Evolutionary conservation across 192 early-diverging fungal species (phyloP), one percentile per base, ranked within the genome.

Genomic region (Thoreauomyces humboldtii): DNA sequence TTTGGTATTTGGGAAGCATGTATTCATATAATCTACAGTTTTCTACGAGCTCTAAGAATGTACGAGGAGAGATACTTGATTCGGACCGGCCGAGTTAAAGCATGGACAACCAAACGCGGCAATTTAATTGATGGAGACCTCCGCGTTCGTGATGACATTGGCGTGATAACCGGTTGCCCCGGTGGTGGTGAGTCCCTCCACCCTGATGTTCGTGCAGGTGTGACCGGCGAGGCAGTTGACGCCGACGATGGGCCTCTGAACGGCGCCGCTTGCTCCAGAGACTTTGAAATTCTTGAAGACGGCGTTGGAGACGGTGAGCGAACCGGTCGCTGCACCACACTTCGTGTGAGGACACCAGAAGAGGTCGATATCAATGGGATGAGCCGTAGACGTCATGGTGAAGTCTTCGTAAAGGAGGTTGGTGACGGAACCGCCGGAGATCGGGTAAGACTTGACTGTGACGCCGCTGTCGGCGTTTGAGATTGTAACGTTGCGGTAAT

Each of bases 371-470:
- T n/a, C 9, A 15, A 66, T 38, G 38, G 56, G 54, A 29, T 66
- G 63, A 1, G 36, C 28, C 19, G 56, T 42, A 24, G 63, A 22
- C 11, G 33, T 28, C 15, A 66, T 17, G n/a, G 31, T 60, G 38
- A 64, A 65, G 50, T 66, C 38, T 45, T 66, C 64, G 53, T 66
- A 66, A 12, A 38, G 33, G 22, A 66, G 24, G 50, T 66, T 59
- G 6, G 24, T 21, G 33, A 66, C 37, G 50, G 63, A 66, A 22
- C 64, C 64, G 3, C 22, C 63, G 0, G 55, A 25, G 29, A 15
- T 38, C 21, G 64, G 64, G 47, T 52, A 66, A 1, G 64, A 33
- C 38, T 66, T 66, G 29, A 66, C 21, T 9, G 28, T 15, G 1
- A 43, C 38, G 21, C 54, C 64, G n/a, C n/a, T n/a, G n/a, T n/a